Percentiles rank a stretch among this genome's conserved stretches.
These are phyloP conservation scores for Fraxinus xanthoxyloides DNA, from an alignment of 305 asterid species.

Conservation along the genomic window DNA sequence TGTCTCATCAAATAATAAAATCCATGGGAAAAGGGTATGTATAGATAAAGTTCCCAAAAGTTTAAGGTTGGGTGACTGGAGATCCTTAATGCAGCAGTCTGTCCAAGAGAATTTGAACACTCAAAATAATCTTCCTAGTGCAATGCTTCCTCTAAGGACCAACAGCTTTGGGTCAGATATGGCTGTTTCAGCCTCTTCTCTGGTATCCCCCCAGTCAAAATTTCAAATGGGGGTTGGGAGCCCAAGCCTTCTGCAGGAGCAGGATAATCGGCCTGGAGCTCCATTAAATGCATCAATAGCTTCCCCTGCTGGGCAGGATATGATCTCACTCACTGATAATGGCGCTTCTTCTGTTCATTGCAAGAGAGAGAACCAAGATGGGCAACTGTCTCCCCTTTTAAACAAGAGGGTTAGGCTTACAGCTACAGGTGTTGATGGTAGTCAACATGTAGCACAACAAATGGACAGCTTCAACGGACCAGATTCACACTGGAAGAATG, in stretches of 20 bases:
- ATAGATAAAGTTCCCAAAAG: conserved; percentile 65
- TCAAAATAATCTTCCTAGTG: conserved; percentile 57
- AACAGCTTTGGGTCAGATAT: conserved; percentile 69
- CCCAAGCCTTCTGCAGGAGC: conserved; percentile 78
- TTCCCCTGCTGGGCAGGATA: conserved; percentile 71
- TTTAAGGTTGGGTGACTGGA: conserved; percentile 61
- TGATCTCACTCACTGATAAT: conserved; percentile 56
- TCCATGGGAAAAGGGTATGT: conserved; percentile 61
- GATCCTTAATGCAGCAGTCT: conserved; percentile 52
- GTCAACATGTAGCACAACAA: conserved; percentile 54
- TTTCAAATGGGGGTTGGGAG: conserved; percentile 56
- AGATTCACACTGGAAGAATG: conserved; percentile 79
- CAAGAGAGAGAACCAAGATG: conserved; percentile 78
- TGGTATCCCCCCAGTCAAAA: conserved; percentile 52
- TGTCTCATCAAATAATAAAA: conserved; percentile 43
- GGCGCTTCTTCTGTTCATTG: conserved; percentile 57
- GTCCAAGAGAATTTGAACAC: conserved; percentile 46
- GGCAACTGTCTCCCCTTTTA: conserved; percentile 59
- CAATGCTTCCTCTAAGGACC: conserved; percentile 51
- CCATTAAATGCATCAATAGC: conserved; percentile 50
- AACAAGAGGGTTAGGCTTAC: conserved; percentile 67
- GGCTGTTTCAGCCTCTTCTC: conserved; percentile 55
- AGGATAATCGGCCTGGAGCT: conserved; percentile 66
- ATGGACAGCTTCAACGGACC: conserved; percentile 65
- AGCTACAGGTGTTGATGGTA: conserved; percentile 49